Base-by-base conservation (phyloP, 306 rosid genomes). In the Astragalus glycyphyllos region DNA sequence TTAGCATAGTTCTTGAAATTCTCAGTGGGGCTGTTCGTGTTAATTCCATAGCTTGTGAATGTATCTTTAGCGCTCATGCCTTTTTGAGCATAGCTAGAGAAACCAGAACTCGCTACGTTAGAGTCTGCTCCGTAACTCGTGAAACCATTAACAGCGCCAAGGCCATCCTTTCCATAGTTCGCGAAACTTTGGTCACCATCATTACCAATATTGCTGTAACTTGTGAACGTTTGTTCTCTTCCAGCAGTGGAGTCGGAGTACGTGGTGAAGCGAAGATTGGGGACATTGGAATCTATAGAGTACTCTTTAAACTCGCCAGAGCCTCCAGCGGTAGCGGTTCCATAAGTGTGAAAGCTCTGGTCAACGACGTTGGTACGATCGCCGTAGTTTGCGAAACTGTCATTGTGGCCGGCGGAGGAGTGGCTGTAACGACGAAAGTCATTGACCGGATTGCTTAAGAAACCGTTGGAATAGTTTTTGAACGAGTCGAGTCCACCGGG, bases 381-480 rank as follows among this genome's bases (percentile, higher is more conserved):
- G 15, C 64, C 97, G 68, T 93, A 93, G 77, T 13, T 72, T 11
- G 4, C 0, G 80, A 90, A 93, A 10, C 54, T 48, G 8, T 93
- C 97, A 9, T 54, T 37, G 65, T 84, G 93, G 2, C 79, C 75
- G 13, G 80, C 51, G n/a, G 96, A 77, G 40, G 45, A 64, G 0
- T 83, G 89, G 83, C 98, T 93, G 85, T 93, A 93, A 1, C 84
- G 81, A 0, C 94, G 83, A 90, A 90, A 93, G 14, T 89, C 87
- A 72, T 84, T 84, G 8, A 84, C 72, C 8, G 86, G 68, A 4
- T 57, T 5, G 65, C 49, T 11, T 6, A 0, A 2, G 16, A 60
- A 3, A 1, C 17, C 74, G 2, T 55, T 13, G 41, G 96, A 87
- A 85, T 93, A 93, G 81, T 84, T 79, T 58, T 86, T 85, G 82